Evolutionary conservation across 2,329 filamentous ascomycete species (phyloP).

Genomic region (Cladophialophora exuberans): DNA sequence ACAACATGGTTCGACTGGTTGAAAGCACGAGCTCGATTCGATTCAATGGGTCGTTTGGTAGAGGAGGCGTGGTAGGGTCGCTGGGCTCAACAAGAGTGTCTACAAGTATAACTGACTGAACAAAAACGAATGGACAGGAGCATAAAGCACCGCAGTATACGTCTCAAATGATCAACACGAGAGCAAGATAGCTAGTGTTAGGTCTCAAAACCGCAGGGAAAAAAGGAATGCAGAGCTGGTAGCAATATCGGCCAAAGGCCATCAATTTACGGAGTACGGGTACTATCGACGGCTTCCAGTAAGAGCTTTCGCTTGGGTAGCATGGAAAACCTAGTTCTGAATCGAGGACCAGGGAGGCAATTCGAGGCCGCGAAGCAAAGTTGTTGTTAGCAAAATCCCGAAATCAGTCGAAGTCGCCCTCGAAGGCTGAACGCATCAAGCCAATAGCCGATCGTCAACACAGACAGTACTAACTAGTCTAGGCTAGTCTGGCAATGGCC

Average conservation of each 20-base stretch:
- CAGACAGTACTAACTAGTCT: constrained; percentile 5
- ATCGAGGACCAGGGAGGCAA: too few relatives aligned
- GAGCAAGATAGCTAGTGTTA: not conserved
- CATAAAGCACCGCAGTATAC: not conserved
- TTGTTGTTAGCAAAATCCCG: constrained; percentile 3
- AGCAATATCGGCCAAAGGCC: too few relatives aligned
- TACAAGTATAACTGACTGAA: not conserved
- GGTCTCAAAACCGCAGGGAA: too few relatives aligned
- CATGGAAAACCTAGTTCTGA: too few relatives aligned
- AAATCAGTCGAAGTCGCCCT: not conserved
- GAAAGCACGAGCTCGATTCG: not conserved
- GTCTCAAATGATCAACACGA: not conserved
- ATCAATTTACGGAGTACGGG: too few relatives aligned
- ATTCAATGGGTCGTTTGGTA: not conserved
- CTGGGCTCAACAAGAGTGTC: not conserved
- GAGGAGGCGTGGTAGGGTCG: not conserved
- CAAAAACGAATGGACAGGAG: constrained; percentile 6
- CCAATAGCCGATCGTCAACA: constrained; percentile 6
- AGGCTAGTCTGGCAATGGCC: constrained; percentile 2
- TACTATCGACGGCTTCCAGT: too few relatives aligned
- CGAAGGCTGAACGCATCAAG: not conserved
- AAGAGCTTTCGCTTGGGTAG: not conserved
- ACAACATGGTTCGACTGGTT: constrained; percentile 48
- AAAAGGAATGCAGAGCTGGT: too few relatives aligned
- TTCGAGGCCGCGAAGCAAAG: not conserved